A percentile compares a stretch with the other conserved stretches of the same genome.
phyloP scores from a whole-genome alignment of 306 rosid genomes.

The Sicyos baderoa region DNA sequence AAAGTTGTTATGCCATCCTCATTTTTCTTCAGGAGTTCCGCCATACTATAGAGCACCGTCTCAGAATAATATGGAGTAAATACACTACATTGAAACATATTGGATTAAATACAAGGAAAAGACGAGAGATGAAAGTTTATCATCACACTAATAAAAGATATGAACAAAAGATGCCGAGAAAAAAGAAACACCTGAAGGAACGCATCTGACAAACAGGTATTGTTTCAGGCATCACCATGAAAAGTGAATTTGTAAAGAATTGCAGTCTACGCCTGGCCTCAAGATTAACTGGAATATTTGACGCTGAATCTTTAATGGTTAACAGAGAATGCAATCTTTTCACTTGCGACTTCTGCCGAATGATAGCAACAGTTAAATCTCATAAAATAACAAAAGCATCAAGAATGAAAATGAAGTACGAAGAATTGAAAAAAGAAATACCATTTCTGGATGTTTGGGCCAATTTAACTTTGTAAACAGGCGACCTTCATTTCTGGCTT shows the following conservation, averaged over 20 bases:
- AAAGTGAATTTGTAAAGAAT: conserved; percentile 88
- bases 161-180: conserved; percentile 16
- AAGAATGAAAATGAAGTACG: not conserved
- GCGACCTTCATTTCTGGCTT: conserved; percentile 67
- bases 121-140: conserved; percentile 14
- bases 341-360: conserved; percentile 54
- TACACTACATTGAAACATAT: conserved; percentile 53
- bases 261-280: conserved; percentile 81
- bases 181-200: conserved; percentile 56
- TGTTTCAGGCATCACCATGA: conserved; percentile 72
- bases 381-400: not conserved
- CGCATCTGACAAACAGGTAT: conserved; percentile 77
- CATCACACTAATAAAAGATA: conserved; percentile 24
- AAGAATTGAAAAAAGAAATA: conserved; percentile 25
- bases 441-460: conserved; percentile 65
- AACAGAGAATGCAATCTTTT: conserved; percentile 72
- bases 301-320: conserved; percentile 88
- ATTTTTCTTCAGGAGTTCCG: conserved; percentile 74
- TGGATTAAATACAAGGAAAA: conserved; percentile 24
- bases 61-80: conserved; percentile 96
- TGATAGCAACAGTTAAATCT: conserved; percentile 23
- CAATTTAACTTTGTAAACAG: conserved; percentile 74
- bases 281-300: conserved; percentile 78
- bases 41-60: conserved; percentile 74
- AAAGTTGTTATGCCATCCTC: conserved; percentile 88